Conservation (phyloP, 495 filamentous ascomycete genomes). For the Annulohypoxylon moriforme region DNA sequence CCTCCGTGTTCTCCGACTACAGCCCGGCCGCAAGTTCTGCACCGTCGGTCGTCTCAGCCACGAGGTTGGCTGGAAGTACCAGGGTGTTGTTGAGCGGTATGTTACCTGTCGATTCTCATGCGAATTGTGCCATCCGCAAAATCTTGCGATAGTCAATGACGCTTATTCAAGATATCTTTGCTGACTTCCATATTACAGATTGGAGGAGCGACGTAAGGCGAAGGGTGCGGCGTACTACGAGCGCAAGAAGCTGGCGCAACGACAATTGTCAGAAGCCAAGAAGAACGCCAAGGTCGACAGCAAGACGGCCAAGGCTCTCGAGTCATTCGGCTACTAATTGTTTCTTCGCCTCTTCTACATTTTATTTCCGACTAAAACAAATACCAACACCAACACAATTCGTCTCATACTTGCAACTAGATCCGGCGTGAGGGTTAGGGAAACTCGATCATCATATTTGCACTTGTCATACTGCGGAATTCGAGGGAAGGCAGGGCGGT, state of each 20-base stretch:
- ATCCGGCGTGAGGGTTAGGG: conserved; percentile 51
- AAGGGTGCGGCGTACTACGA: conserved; percentile 99
- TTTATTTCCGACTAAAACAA: conserved; percentile 47
- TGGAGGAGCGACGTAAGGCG: conserved; percentile 99
- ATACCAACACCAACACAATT: conserved; percentile 40
- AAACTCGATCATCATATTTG: conserved; percentile 52
- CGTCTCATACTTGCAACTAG: conserved; percentile 50
- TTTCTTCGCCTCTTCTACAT: conserved; percentile 41
- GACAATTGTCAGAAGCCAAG: conserved; percentile 89
- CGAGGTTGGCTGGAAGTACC: conserved; percentile 99
- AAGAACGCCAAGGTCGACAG: conserved; percentile 88
- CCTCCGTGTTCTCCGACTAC: conserved; percentile 89
- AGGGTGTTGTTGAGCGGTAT: conserved; percentile 96
- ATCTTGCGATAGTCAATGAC: not conserved
- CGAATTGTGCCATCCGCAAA: not conserved
- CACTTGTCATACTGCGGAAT: conserved; percentile 47
- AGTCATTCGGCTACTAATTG: conserved; percentile 66
- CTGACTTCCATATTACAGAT: conserved; percentile 68
- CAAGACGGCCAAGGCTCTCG: conserved; percentile 66
- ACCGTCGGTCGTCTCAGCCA: conserved; percentile 96
- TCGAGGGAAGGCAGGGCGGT: conserved; percentile 48
- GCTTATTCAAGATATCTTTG: conserved; percentile 20
- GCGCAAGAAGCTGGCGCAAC: conserved; percentile 95
- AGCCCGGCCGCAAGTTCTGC: conserved; percentile 99
- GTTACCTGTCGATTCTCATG: conserved; percentile 50